These are phyloP conservation scores for Phytophthora tubulina DNA, from an alignment of 352 stramenopile genomes.

Conservation along the genomic window DNA sequence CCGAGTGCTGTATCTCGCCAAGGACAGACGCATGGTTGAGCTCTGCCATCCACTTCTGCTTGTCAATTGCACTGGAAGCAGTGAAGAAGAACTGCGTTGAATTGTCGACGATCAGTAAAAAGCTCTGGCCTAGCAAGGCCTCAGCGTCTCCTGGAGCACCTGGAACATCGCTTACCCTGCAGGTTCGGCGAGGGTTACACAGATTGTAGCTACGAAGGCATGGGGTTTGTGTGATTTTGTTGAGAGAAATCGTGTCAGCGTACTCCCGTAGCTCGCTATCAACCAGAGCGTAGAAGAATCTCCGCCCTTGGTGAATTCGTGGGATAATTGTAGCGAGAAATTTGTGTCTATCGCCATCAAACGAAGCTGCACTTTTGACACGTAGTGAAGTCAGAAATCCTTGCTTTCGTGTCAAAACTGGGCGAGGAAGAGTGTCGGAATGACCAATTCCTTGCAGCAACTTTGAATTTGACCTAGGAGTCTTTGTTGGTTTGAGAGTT, in stretches of 20 bases:
- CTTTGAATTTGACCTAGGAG: constrained; percentile 7
- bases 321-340: constrained; percentile 24
- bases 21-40: constrained; percentile 37
- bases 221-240: constrained; percentile 19
- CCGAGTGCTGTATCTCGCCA: constrained; percentile 16
- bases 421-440: constrained; percentile 1
- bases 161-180: constrained; percentile 29
- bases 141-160: constrained; percentile 27
- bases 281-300: constrained; percentile 48
- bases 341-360: constrained; percentile 4
- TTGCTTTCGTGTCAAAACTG: constrained; percentile 46
- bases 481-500: not conserved
- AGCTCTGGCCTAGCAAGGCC: constrained; percentile 46
- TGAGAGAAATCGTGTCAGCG: constrained; percentile 41
- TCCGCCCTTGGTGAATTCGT: constrained; percentile 28
- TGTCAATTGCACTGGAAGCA: constrained; percentile 51
- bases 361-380: not conserved
- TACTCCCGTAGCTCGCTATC: constrained; percentile 49
- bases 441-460: not conserved
- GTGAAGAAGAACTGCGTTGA: constrained; percentile 46
- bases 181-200: constrained; percentile 11
- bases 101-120: constrained; percentile 41
- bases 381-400: constrained; percentile 43
- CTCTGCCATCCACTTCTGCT: constrained; percentile 59
- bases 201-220: constrained; percentile 33